These are phyloP conservation scores for Coemansia sp. DNA, from an alignment of 192 early-diverging fungal species.

Conservation along the genomic window DNA sequence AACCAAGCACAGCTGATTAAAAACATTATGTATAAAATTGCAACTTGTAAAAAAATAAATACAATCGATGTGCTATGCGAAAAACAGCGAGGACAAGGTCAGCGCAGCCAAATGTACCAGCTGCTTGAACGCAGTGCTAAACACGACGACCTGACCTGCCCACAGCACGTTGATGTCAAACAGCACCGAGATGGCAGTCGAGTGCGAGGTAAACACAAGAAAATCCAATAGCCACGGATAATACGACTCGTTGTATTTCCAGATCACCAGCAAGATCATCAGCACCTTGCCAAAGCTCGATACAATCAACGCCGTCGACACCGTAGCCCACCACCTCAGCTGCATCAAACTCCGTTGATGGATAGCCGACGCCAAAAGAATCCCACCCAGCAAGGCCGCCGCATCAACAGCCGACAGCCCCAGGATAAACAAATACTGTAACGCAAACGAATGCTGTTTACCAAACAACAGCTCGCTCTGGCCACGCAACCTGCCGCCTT, in stretches of 20 bases:
- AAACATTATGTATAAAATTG: no score
- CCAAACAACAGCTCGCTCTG: conserved; percentile 61
- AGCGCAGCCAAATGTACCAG: conserved; percentile 29
- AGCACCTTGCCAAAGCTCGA: conserved; percentile 87
- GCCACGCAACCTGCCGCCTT: conserved; percentile 54
- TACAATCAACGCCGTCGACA: conserved; percentile 69
- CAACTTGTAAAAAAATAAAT: no score
- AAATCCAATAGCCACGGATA: conserved; percentile 79
- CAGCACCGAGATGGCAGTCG: conserved; percentile 62
- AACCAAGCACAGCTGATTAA: no score
- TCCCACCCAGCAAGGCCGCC: conserved; percentile 34
- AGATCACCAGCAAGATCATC: conserved; percentile 85
- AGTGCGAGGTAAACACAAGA: conserved; percentile 73
- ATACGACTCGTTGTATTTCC: conserved; percentile 84
- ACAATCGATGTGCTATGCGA: conserved; percentile 1
- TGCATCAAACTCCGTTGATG: conserved; percentile 32
- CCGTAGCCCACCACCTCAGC: conserved; percentile 31
- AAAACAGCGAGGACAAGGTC: conserved; percentile 15
- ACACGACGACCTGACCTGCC: conserved; percentile 44
- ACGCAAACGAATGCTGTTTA: conserved; percentile 60
- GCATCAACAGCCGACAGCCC: conserved; percentile 61
- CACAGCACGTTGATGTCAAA: conserved; percentile 42
- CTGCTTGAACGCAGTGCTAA: conserved; percentile 45
- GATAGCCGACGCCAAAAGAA: conserved; percentile 34
- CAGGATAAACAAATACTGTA: conserved; percentile 77